Percentiles rank a stretch among this genome's conserved stretches.
Evolutionary conservation across 169 alveolate genomes (phyloP).

Genomic region (Cryptosporidium muris): DNA sequence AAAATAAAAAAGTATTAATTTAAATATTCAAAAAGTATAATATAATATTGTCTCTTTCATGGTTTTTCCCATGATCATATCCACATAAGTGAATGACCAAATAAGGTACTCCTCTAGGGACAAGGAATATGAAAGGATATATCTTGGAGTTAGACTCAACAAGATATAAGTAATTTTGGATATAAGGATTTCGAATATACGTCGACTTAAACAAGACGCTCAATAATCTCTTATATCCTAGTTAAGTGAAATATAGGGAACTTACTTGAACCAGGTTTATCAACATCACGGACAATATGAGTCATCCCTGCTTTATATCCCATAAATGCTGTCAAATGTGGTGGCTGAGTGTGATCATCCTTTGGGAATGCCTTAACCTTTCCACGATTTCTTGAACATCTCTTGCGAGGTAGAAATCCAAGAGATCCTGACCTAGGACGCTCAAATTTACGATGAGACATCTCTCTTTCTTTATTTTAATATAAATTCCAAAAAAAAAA

Average conservation of each 20-base stretch:
- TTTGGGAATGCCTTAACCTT: constrained; percentile 95
- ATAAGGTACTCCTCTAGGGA: constrained; percentile 62
- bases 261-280: constrained; percentile 94
- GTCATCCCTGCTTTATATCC: constrained; percentile 99
- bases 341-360: constrained; percentile 94
- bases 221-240: constrained; percentile 12
- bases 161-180: constrained; percentile 23
- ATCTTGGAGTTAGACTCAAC: constrained; percentile 65
- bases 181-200: constrained; percentile 20
- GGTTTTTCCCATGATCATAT: constrained; percentile 75
- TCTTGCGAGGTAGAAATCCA: constrained; percentile 98
- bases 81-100: constrained; percentile 61
- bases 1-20: background rate
- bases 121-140: constrained; percentile 72
- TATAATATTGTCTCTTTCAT: constrained; percentile 69
- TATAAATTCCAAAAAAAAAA: no score
- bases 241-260: constrained; percentile 12
- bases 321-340: constrained; percentile 99
- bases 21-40: background rate
- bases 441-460: constrained; percentile 99
- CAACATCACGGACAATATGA: constrained; percentile 98
- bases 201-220: constrained; percentile 39
- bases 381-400: constrained; percentile 91
- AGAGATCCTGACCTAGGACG: constrained; percentile 99
- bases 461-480: constrained; percentile 41